Conservation (phyloP, 768 basidiomycete genomes). For the Hypsizygus marmoreus region DNA sequence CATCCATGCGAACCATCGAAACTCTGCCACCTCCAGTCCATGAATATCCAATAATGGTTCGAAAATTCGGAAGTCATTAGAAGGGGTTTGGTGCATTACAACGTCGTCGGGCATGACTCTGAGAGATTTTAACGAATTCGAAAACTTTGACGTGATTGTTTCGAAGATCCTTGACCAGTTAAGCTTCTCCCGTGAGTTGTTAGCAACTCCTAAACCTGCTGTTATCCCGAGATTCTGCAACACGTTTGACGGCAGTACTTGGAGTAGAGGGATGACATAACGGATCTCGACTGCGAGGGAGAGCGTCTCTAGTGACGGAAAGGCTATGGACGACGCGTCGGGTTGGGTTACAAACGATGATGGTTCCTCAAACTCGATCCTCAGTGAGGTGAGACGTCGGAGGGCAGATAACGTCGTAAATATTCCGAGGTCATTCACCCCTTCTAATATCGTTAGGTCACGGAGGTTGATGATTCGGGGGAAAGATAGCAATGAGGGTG, state of each 20-base stretch:
- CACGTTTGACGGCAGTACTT: too few species aligned
- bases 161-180: too few species aligned
- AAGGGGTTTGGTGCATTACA: not conserved
- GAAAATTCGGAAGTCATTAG: not conserved
- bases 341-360: not conserved
- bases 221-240: too few species aligned
- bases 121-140: conserved; percentile 2
- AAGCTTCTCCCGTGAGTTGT: too few species aligned
- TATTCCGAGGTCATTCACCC: conserved; percentile 3
- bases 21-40: conserved; percentile 1
- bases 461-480: conserved; percentile 1
- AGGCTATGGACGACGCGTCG: not conserved
- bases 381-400: conserved; percentile 3
- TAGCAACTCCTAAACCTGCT: too few species aligned
- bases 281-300: not conserved
- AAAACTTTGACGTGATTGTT: conserved; percentile 4
- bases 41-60: conserved; percentile 10
- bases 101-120: not conserved
- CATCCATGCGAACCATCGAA: conserved; percentile 9
- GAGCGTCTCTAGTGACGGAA: conserved; percentile 5
- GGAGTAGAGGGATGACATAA: not conserved
- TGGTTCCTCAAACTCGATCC: conserved; percentile 1
- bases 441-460: not conserved
- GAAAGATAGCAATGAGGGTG: conserved; percentile 2
- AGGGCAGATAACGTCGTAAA: conserved; percentile 3